Conservation (phyloP, 805 yeast genomes). For the Teunomyces barrocoloradensis region DNA sequence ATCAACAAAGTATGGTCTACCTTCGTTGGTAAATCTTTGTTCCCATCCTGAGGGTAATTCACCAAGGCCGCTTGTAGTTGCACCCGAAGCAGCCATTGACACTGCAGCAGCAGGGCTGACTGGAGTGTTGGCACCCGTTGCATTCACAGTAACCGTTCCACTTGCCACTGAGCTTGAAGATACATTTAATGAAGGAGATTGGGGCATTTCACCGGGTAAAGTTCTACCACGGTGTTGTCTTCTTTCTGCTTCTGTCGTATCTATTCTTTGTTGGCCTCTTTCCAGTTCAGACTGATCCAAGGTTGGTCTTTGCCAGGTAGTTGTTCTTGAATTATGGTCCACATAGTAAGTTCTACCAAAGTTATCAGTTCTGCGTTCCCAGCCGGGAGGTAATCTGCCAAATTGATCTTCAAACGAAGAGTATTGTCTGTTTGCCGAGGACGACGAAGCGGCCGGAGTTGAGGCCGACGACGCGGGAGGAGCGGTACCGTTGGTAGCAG, state of each 20-base stretch:
- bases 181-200: slow-evolving; percentile 35
- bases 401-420: slow-evolving; percentile 96
- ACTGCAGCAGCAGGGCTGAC: slow-evolving; percentile 69
- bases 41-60: slow-evolving; percentile 99
- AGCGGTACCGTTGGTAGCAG: slow-evolving; percentile 10
- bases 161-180: slow-evolving; percentile 38
- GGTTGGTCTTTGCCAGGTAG: slow-evolving; percentile 99
- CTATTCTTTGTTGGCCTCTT: slow-evolving; percentile 58
- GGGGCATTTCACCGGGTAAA: slow-evolving; percentile 62
- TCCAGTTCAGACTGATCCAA: slow-evolving; percentile 75
- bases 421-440: slow-evolving; percentile 55
- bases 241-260: slow-evolving; percentile 80
- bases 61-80: slow-evolving; percentile 93
- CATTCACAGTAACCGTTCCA: slow-evolving; percentile 25
- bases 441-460: slow-evolving; percentile 9
- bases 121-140: slow-evolving; percentile 45
- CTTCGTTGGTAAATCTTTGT: slow-evolving; percentile 96
- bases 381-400: slow-evolving; percentile 96
- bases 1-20: slow-evolving; percentile 96
- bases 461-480: slow-evolving; percentile 13
- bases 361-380: slow-evolving; percentile 98
- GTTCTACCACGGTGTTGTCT: slow-evolving; percentile 89
- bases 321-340: slow-evolving; percentile 95
- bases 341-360: slow-evolving; percentile 97
- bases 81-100: slow-evolving; percentile 71